These are phyloP conservation scores for Acephala macrosclerotiorum DNA, from an alignment of 2,329 filamentous ascomycete genomes.

Conservation along the genomic window DNA sequence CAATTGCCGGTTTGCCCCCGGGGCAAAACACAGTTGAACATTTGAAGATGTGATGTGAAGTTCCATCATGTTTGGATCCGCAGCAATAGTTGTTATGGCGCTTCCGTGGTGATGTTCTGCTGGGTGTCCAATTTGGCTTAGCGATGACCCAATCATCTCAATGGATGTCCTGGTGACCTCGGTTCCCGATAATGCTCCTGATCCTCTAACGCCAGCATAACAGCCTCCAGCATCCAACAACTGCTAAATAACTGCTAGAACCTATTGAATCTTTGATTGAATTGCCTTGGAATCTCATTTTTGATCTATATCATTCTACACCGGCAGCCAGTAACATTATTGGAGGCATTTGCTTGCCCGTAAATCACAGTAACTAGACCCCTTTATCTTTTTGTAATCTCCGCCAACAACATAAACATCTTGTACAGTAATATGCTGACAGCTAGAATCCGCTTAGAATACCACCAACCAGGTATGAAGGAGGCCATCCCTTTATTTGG, in stretches of 20 bases:
- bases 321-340: too few relatives aligned
- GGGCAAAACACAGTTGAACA: neutral
- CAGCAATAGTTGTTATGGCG: neutral
- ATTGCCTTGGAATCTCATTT: too few relatives aligned
- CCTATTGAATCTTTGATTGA: too few relatives aligned
- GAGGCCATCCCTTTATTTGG: too few relatives aligned
- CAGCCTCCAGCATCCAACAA: neutral
- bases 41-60: neutral
- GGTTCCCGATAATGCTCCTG: neutral
- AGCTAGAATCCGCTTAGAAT: too few relatives aligned
- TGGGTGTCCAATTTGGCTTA: neutral
- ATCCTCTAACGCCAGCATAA: neutral
- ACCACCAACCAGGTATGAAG: too few relatives aligned
- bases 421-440: too few relatives aligned
- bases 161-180: neutral
- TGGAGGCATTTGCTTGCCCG: too few relatives aligned
- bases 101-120: neutral
- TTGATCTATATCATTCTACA: too few relatives aligned
- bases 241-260: neutral
- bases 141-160: neutral
- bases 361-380: too few relatives aligned
- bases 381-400: too few relatives aligned
- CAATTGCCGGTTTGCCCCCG: neutral
- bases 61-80: neutral
- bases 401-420: too few relatives aligned